These are phyloP conservation scores for Claviceps digitariae DNA, from an alignment of 2,329 filamentous ascomycete genomes.

Conservation along the genomic window DNA sequence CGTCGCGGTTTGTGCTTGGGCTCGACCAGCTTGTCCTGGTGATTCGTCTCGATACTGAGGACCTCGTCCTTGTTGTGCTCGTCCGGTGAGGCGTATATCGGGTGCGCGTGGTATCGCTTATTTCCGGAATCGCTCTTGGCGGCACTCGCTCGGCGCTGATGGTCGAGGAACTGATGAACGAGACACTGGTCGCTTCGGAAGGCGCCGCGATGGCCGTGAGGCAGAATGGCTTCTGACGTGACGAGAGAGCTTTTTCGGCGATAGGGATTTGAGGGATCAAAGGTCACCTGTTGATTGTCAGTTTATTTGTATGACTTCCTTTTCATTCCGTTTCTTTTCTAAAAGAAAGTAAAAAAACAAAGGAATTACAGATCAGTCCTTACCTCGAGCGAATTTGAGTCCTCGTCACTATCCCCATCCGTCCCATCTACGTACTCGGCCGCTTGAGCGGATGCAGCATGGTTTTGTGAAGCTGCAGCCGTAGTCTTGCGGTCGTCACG, in stretches of 20 bases:
- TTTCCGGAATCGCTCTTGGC: conserved; percentile 14
- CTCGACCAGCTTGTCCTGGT: conserved; percentile 12
- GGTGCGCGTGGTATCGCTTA: conserved; percentile 17
- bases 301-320: background rate
- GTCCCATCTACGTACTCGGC: background rate
- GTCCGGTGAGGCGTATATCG: conserved; percentile 11
- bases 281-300: conserved; percentile 36
- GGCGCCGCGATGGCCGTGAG: conserved; percentile 14
- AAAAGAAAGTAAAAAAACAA: no score
- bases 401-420: conserved; percentile 31
- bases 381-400: conserved; percentile 36
- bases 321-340: no score
- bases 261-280: conserved; percentile 46
- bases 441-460: conserved; percentile 13
- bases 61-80: conserved; percentile 7
- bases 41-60: conserved; percentile 7
- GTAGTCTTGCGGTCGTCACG: conserved; percentile 9
- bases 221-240: conserved; percentile 29
- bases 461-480: conserved; percentile 7
- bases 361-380: background rate
- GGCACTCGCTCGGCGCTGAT: conserved; percentile 29
- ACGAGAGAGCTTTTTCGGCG: conserved; percentile 55
- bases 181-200: conserved; percentile 41
- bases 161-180: conserved; percentile 51
- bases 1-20: conserved; percentile 8